These are phyloP conservation scores for Inga oerstediana DNA, from an alignment of 306 rosid genomes.

Conservation along the genomic window DNA sequence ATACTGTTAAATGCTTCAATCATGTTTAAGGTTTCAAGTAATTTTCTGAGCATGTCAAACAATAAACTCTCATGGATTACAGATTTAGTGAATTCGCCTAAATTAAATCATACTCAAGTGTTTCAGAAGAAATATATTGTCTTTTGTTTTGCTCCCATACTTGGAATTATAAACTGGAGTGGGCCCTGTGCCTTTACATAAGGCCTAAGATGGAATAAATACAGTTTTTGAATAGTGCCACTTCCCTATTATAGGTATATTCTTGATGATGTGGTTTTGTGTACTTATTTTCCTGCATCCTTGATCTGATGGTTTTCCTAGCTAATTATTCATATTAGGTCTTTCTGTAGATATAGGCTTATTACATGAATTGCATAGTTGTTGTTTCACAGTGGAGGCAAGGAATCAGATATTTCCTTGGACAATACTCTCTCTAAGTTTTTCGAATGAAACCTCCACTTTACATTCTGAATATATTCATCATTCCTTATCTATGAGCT, in stretches of 20 bases:
- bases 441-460: not conserved
- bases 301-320: conserved; percentile 13
- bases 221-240: not conserved
- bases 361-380: conserved; percentile 22
- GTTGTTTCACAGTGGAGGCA: conserved; percentile 22
- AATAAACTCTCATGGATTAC: conserved; percentile 14
- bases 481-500: not conserved
- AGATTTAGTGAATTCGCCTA: not conserved
- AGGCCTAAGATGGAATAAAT: not conserved
- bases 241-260: not conserved
- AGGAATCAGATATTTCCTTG: not conserved
- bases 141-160: not conserved
- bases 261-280: not conserved
- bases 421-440: not conserved
- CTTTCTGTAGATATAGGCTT: not conserved
- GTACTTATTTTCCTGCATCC: not conserved
- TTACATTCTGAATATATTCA: conserved; percentile 2
- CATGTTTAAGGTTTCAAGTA: not conserved
- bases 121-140: not conserved
- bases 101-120: not conserved
- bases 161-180: not conserved
- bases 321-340: conserved; percentile 7
- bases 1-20: not conserved
- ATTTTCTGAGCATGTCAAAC: not conserved
- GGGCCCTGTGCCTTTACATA: not conserved